Base-by-base conservation (phyloP, 176 grass and related monocot species). In the Typha latifolia region DNA sequence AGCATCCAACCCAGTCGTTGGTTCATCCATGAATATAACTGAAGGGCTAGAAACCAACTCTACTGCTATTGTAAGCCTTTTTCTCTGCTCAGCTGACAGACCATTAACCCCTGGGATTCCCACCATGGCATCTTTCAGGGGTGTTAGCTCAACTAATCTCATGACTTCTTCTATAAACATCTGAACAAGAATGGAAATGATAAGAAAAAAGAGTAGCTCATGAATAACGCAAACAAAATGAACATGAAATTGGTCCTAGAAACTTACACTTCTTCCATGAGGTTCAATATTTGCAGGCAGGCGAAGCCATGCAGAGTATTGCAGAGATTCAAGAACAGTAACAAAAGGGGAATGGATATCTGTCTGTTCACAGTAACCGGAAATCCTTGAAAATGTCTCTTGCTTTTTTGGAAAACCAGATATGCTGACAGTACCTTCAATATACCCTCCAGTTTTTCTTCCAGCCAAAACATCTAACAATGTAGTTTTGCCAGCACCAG, bases 1-100 rank as follows among this genome's bases (percentile, higher is more conserved):
- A 74, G 86, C 86, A 95, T 95, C 91, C 51, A 95, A 81, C 49
- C 91, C 81, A 52, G 91, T 80, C 5, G 91, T 95, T 48, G 91
- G 90, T 55, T 95, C 91, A 71, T 95, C 91, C 91, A 95, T 90
- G 80, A 95, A 95, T 74, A 95, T 87, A 69, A 95, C 90, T 20
- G 91, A 90, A 66, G 91, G 91, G 71, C 86, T 95, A 61, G 91
- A 87, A 69, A 95, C 84, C 19, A 95, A 71, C 71, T 95, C 91
- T 66, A 95, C 86, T 48, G 91, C 86, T 69, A 95, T 95, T 66
- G 91, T 90, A 50, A 95, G 63, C 64, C 91, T 95, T 80, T 95
- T 95, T 51, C 86, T 59, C 69, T 95, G 91, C 76, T 95, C 91
- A 1, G 86, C 81, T 14, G 91, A 95, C 14, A 95, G 69, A 49